These are phyloP conservation scores for Gastrodia elata DNA, from an alignment of 106 monocot species.

Conservation along the genomic window DNA sequence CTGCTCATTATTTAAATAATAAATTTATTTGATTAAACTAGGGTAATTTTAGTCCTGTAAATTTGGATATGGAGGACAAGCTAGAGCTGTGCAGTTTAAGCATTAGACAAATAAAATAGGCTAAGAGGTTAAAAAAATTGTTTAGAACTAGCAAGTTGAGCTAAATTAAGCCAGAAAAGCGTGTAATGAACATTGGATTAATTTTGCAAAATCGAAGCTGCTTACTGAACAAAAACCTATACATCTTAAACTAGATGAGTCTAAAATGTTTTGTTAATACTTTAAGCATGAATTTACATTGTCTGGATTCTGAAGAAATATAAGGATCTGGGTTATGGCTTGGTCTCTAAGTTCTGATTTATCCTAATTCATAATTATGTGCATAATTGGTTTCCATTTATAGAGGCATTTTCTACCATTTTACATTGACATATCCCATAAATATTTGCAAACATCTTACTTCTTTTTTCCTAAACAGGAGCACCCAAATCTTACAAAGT, in stretches of 20 bases:
- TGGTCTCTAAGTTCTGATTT: background rate
- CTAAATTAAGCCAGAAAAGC: no score
- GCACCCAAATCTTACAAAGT: slow-evolving; percentile 49
- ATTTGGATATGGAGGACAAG: no score
- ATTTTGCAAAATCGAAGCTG: background rate
- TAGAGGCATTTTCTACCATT: background rate
- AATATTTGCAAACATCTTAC: background rate
- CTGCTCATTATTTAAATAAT: no score
- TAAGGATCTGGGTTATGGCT: background rate
- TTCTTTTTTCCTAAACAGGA: slow-evolving; percentile 25
- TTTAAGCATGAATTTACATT: background rate
- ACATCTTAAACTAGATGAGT: background rate
- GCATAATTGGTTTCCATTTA: background rate
- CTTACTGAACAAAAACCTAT: background rate
- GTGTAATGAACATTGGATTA: background rate
- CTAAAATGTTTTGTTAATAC: background rate
- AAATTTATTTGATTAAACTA: no score
- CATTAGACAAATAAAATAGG: no score
- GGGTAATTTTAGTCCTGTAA: no score
- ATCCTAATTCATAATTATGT: background rate
- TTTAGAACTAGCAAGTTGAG: no score
- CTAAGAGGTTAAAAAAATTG: no score
- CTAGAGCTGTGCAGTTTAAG: no score
- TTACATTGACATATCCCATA: background rate
- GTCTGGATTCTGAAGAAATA: background rate